Evolutionary conservation across 129 eudicot species (phyloP).

Genomic region (Lactuca sativa): DNA sequence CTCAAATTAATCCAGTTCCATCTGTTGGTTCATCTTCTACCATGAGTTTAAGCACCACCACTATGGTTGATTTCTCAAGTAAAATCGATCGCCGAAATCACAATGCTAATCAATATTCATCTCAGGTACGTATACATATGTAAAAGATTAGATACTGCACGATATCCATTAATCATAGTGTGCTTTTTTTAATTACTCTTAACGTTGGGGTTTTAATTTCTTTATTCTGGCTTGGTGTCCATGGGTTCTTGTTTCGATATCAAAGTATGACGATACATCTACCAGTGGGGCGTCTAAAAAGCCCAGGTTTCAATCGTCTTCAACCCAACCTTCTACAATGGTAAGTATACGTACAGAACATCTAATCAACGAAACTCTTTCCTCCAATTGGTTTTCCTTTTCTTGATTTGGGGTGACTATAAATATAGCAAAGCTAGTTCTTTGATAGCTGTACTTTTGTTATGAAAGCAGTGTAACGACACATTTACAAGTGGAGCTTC

Average conservation of each 20-base stretch:
- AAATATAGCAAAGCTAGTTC: conserved; percentile 20
- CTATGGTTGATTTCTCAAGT: conserved; percentile 45
- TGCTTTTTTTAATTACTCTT: background rate
- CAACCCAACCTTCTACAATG: conserved; percentile 29
- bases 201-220: conserved; percentile 13
- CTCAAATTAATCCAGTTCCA: conserved; percentile 34
- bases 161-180: background rate
- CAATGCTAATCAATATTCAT: conserved; percentile 41
- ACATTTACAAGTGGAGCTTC: conserved; percentile 55
- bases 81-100: conserved; percentile 31
- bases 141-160: conserved; percentile 2
- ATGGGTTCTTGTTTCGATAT: conserved; percentile 7
- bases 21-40: conserved; percentile 43
- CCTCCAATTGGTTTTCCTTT: background rate
- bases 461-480: conserved; percentile 51
- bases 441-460: conserved; percentile 11
- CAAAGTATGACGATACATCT: conserved; percentile 43
- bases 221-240: background rate
- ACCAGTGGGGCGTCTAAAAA: conserved; percentile 37
- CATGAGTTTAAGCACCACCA: conserved; percentile 38
- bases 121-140: conserved; percentile 38
- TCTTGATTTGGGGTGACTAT: conserved; percentile 1
- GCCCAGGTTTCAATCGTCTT: conserved; percentile 35
- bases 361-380: background rate
- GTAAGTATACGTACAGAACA: conserved; percentile 12